Evolutionary conservation across 2,329 filamentous ascomycete species (phyloP).

Genomic region (Colletotrichum navitas): DNA sequence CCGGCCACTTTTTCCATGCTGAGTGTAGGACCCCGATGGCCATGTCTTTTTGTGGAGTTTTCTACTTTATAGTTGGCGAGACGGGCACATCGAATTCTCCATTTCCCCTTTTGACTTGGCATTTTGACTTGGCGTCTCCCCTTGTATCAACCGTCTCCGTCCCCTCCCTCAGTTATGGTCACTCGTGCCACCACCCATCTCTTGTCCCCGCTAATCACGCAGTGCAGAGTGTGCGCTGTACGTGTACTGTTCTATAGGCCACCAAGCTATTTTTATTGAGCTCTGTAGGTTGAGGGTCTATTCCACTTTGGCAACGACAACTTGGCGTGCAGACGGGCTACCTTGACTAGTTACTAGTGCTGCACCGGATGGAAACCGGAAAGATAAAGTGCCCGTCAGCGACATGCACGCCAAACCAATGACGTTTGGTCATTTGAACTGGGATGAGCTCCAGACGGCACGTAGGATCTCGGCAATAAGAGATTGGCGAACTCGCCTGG

Average conservation of each 20-base stretch:
- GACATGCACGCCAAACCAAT: constrained; percentile 28
- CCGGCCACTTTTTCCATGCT: neutral
- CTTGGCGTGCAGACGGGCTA: constrained; percentile 37
- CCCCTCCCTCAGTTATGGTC: neutral
- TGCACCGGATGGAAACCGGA: constrained; percentile 24
- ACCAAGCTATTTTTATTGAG: constrained; percentile 9
- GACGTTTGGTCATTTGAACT: neutral
- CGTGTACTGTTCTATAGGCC: neutral
- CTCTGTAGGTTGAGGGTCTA: too few species aligned
- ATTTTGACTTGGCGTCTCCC: neutral
- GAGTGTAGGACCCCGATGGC: neutral
- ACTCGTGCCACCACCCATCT: constrained; percentile 6
- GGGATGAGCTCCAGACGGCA: constrained; percentile 7
- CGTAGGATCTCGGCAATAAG: constrained; percentile 34
- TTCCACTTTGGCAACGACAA: constrained; percentile 24
- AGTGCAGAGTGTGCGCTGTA: neutral
- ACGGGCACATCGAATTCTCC: neutral
- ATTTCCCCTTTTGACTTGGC: constrained; percentile 7
- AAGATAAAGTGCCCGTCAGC: constrained; percentile 26
- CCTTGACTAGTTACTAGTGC: constrained; percentile 13
- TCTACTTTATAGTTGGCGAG: neutral
- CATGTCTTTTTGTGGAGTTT: neutral
- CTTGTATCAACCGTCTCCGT: neutral
- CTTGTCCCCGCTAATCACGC: constrained; percentile 15
- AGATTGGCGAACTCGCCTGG: constrained; percentile 38